A percentile compares a stretch with the other conserved stretches of the same genome.
phyloP scores from a whole-genome alignment of 495 filamentous ascomycete genomes.

The Daldinia decipiens region DNA sequence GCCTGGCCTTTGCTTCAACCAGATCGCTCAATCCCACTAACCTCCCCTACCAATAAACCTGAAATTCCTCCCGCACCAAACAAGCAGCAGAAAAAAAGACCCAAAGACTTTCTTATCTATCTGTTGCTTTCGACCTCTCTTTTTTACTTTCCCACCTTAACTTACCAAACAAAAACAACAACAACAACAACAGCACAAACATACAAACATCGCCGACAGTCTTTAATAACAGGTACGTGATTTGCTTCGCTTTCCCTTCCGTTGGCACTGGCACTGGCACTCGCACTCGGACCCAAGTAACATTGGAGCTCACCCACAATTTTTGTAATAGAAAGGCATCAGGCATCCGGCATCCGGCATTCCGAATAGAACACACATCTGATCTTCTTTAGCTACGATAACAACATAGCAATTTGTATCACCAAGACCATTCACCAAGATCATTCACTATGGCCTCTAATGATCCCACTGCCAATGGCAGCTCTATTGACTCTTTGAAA shows the following conservation, averaged over 20 bases:
- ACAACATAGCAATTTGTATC: conserved; percentile 5
- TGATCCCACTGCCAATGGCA: conserved; percentile 44
- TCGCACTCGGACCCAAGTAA: conserved; percentile 10
- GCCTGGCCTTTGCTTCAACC: conserved; percentile 32
- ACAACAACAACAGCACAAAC: background rate
- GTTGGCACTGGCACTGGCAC: too few relatives aligned
- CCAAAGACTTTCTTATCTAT: background rate
- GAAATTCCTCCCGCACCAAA: conserved; percentile 33
- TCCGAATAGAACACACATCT: conserved; percentile 31
- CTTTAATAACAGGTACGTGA: background rate
- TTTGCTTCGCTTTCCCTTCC: background rate
- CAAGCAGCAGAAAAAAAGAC: conserved; percentile 32
- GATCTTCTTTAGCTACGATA: conserved; percentile 20
- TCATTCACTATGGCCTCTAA: conserved; percentile 49
- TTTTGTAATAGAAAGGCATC: conserved; percentile 22
- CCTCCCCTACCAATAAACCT: conserved; percentile 37
- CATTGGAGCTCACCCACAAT: conserved; percentile 40
- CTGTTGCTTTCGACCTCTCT: background rate
- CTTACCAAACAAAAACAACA: conserved; percentile 1
- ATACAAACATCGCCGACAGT: background rate
- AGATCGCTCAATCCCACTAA: conserved; percentile 43
- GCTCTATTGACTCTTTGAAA: conserved; percentile 51
- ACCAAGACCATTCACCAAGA: conserved; percentile 43
- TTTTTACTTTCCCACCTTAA: background rate
- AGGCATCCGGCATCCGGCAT: conserved; percentile 36